Evolutionary conservation across 441 rosid genomes (phyloP).

Genomic region (Raphanus hybrid): DNA sequence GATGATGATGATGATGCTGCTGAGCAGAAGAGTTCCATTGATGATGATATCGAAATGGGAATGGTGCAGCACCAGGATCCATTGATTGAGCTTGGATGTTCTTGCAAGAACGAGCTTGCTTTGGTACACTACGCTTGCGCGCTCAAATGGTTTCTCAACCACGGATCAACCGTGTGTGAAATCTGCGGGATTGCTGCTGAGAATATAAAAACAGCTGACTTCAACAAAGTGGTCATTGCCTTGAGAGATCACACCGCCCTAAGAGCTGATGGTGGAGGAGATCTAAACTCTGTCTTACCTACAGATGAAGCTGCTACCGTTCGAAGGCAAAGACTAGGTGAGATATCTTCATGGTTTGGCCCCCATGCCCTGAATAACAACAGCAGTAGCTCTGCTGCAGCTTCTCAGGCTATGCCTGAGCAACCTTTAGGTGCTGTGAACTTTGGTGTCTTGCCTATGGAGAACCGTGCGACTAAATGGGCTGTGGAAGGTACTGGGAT

Average conservation of each 20-base stretch:
- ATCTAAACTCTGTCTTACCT: too few species aligned
- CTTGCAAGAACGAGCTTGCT: conserved; percentile 84
- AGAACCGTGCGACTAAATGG: conserved; percentile 81
- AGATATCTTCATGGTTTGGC: conserved; percentile 79
- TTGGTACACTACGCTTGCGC: conserved; percentile 89
- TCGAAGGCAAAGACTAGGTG: conserved; percentile 77
- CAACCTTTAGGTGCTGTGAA: conserved; percentile 52
- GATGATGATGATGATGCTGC: conserved; percentile 41
- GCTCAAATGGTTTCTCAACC: conserved; percentile 90
- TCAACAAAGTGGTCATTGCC: conserved; percentile 61
- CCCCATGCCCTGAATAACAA: conserved; percentile 46
- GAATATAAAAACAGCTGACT: conserved; percentile 58
- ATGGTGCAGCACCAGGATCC: conserved; percentile 47
- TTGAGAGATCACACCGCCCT: conserved; percentile 42
- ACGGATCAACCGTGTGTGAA: conserved; percentile 85
- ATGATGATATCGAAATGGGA: conserved; percentile 73
- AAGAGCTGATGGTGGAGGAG: too few species aligned
- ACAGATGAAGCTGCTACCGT: conserved; percentile 80
- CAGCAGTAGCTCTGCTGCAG: conserved; percentile 45
- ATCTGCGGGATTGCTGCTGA: conserved; percentile 73
- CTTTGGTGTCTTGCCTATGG: conserved; percentile 55
- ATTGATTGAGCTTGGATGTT: conserved; percentile 80
- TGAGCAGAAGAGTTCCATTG: conserved; percentile 38
- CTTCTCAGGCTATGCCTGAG: conserved; percentile 65
- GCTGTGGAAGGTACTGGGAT: conserved; percentile 94